Percentiles rank a stretch among this genome's conserved stretches.
These are phyloP conservation scores for Veloporphyrellus conicus DNA, from an alignment of 1,284 basidiomycete species.

Conservation along the genomic window DNA sequence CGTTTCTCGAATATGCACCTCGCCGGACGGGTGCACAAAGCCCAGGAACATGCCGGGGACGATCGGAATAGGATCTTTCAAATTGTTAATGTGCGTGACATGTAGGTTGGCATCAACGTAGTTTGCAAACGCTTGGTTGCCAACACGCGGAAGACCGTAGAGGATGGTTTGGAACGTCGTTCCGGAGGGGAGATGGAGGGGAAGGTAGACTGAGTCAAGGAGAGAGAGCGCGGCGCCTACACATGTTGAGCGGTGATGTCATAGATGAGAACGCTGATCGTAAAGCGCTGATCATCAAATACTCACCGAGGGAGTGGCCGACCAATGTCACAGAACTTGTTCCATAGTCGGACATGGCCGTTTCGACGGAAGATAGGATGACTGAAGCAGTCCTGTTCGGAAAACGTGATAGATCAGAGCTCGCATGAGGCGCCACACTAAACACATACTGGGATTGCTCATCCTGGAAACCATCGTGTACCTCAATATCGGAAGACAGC, in stretches of 20 bases:
- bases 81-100: conserved; percentile 50
- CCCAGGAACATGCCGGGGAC: conserved; percentile 49
- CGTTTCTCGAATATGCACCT: conserved; percentile 50
- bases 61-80: conserved; percentile 46
- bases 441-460: conserved; percentile 48
- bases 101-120: conserved; percentile 48
- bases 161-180: conserved; percentile 35
- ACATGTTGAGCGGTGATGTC: background rate
- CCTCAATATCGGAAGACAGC: conserved; percentile 43
- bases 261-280: conserved; percentile 1
- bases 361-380: conserved; percentile 48
- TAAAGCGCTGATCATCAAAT: background rate
- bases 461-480: conserved; percentile 55
- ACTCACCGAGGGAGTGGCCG: conserved; percentile 53
- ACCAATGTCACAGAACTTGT: conserved; percentile 45
- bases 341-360: conserved; percentile 38
- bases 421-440: background rate
- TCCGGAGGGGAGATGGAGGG: conserved; percentile 32
- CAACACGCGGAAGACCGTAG: conserved; percentile 61
- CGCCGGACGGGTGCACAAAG: conserved; percentile 53
- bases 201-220: conserved; percentile 42
- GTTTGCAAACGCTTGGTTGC: conserved; percentile 57
- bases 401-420: background rate
- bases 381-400: conserved; percentile 42
- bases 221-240: conserved; percentile 49